These are phyloP conservation scores for Debaryomycetaceae sp. DNA, from an alignment of 1,139 yeast genomes.

Conservation along the genomic window DNA sequence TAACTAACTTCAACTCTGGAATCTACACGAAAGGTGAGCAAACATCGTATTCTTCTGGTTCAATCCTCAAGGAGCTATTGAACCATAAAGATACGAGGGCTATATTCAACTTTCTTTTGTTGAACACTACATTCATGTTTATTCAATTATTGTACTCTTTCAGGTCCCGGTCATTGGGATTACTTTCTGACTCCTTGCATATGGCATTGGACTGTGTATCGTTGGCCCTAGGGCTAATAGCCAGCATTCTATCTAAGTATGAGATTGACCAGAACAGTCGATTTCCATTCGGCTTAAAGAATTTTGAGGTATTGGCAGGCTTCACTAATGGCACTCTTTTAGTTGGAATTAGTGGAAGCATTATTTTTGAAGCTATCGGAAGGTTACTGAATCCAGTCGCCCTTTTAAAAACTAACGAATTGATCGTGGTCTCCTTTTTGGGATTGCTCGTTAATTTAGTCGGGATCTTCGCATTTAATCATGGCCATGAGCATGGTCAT, in stretches of 20 bases:
- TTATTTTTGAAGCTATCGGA: conserved; percentile 81
- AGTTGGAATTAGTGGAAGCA: conserved; percentile 85
- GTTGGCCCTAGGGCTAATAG: conserved; percentile 81
- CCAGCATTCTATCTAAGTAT: conserved; percentile 58
- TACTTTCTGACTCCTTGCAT: conserved; percentile 88
- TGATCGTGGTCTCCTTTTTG: conserved; percentile 75
- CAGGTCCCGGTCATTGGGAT: conserved; percentile 86
- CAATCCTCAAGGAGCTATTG: conserved; percentile 39
- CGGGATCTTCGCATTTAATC: conserved; percentile 92
- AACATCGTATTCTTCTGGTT: conserved; percentile 5
- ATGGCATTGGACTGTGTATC: conserved; percentile 96
- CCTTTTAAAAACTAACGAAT: conserved; percentile 78
- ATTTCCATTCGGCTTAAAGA: conserved; percentile 82
- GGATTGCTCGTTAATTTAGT: conserved; percentile 88
- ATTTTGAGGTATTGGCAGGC: conserved; percentile 90
- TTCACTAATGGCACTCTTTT: conserved; percentile 89
- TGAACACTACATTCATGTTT: conserved; percentile 91
- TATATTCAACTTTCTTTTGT: conserved; percentile 78
- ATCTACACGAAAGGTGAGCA: background rate
- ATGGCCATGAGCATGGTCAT: conserved; percentile 51
- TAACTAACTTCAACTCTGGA: conserved; percentile 1
- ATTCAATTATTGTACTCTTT: conserved; percentile 89
- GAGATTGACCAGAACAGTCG: conserved; percentile 53
- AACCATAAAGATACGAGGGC: conserved; percentile 76
- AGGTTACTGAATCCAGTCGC: conserved; percentile 74